Evolutionary conservation across 306 rosid species (phyloP).

Genomic region (Vigna mungo): DNA sequence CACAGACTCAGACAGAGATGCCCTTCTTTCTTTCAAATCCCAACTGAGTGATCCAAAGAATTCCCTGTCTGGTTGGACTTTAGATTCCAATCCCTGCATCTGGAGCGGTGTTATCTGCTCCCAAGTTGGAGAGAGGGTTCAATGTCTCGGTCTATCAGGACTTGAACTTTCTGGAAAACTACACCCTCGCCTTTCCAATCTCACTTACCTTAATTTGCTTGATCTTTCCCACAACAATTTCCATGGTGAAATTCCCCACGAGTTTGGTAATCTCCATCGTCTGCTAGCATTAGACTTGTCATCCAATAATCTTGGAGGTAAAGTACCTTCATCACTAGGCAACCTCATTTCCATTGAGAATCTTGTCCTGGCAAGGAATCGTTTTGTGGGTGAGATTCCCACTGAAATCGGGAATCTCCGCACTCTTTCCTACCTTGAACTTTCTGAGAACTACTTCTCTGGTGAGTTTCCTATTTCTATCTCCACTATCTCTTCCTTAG

Average conservation of each 20-base stretch:
- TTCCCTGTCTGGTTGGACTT: conserved; percentile 16
- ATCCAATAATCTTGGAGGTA: conserved; percentile 47
- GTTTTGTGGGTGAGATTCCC: conserved; percentile 46
- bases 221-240: conserved; percentile 45
- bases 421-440: conserved; percentile 39
- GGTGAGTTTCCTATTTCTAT: conserved; percentile 52
- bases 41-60: conserved; percentile 44
- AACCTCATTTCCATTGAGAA: conserved; percentile 38
- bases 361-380: conserved; percentile 46
- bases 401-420: conserved; percentile 40
- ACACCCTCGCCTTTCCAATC: conserved; percentile 40
- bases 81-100: conserved; percentile 42
- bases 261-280: conserved; percentile 32
- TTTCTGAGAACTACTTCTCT: conserved; percentile 43
- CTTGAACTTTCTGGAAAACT: conserved; percentile 46
- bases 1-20: conserved; percentile 30
- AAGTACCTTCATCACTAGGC: conserved; percentile 47
- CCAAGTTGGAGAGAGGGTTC: conserved; percentile 40
- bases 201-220: conserved; percentile 40
- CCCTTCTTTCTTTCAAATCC: conserved; percentile 47
- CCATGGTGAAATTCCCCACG: conserved; percentile 46
- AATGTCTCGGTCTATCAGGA: conserved; percentile 39
- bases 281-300: conserved; percentile 46
- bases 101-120: conserved; percentile 53
- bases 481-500: conserved; percentile 46